Evolutionary conservation across 225 moss, liverwort and hornwort genomes (phyloP).

Genomic region (Pleurozium schreberi): DNA sequence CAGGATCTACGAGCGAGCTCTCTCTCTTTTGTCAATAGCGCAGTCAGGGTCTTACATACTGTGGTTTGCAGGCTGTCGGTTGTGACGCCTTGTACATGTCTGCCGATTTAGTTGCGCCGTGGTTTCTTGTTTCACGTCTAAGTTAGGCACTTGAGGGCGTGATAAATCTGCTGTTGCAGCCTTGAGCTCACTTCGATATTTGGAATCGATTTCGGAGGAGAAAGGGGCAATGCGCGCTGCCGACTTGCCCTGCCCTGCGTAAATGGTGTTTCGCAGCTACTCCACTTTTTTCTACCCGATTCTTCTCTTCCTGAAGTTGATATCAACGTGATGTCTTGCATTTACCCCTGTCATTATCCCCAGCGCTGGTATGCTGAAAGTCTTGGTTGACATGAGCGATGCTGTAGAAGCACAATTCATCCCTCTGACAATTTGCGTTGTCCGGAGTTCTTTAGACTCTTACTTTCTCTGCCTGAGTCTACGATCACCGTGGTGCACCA

Average conservation of each 20-base stretch:
- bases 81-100: not conserved
- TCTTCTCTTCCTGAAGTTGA: slow-evolving; percentile 44
- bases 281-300: slow-evolving; percentile 26
- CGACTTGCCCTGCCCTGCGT: not conserved
- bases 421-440: not conserved
- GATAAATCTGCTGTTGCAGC: not conserved
- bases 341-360: too few relatives aligned
- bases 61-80: not conserved
- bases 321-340: slow-evolving; percentile 7
- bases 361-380: not conserved
- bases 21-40: slow-evolving; percentile 36
- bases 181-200: not conserved
- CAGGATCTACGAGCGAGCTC: slow-evolving; percentile 21
- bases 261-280: slow-evolving; percentile 30
- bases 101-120: not conserved
- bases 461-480: not conserved
- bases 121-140: not conserved
- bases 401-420: not conserved
- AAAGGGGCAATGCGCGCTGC: not conserved
- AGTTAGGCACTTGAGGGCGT: not conserved
- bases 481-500: not conserved
- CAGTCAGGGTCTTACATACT: not conserved
- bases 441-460: not conserved
- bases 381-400: not conserved
- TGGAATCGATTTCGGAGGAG: not conserved